Percentiles rank a stretch among this genome's conserved stretches.
These are phyloP conservation scores for Paramecium caudatum DNA, from an alignment of 73 alveolate species.

Conservation along the genomic window DNA sequence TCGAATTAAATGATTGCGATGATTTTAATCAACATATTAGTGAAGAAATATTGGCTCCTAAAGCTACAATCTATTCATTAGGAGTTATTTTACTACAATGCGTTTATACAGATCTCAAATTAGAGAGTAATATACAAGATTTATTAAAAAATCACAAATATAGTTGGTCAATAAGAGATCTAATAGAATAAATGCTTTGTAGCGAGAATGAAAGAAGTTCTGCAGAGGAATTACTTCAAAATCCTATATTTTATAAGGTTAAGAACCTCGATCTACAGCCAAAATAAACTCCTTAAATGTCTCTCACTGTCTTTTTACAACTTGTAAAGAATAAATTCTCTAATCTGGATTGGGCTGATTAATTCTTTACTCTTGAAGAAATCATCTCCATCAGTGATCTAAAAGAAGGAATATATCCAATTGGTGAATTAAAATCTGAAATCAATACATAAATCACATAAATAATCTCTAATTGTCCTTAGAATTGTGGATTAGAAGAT, in stretches of 20 bases:
- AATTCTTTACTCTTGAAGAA: constrained; percentile 52
- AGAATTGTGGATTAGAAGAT: neutral
- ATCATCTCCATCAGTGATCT: constrained; percentile 40
- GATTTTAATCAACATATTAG: constrained; percentile 22
- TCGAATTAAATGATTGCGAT: constrained; percentile 16
- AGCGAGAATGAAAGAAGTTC: constrained; percentile 9
- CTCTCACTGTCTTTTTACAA: constrained; percentile 18
- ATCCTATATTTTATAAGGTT: constrained; percentile 23
- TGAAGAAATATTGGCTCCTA: constrained; percentile 49
- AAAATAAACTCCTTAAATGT: neutral
- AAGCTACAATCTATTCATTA: constrained; percentile 31
- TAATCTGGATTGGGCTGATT: constrained; percentile 62
- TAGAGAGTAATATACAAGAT: neutral
- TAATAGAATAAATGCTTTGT: neutral
- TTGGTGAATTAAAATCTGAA: constrained; percentile 53
- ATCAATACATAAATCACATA: constrained; percentile 8
- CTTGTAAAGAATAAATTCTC: neutral
- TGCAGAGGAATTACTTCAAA: constrained; percentile 10
- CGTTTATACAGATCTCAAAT: neutral
- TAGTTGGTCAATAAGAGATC: constrained; percentile 56
- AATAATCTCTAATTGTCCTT: neutral
- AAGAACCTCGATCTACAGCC: neutral
- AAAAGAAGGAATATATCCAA: constrained; percentile 48
- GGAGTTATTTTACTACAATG: constrained; percentile 33
- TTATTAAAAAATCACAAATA: constrained; percentile 18